phyloP scores from a whole-genome alignment of 2,329 filamentous ascomycete genomes.

The Pseudopithomyces maydicus region DNA sequence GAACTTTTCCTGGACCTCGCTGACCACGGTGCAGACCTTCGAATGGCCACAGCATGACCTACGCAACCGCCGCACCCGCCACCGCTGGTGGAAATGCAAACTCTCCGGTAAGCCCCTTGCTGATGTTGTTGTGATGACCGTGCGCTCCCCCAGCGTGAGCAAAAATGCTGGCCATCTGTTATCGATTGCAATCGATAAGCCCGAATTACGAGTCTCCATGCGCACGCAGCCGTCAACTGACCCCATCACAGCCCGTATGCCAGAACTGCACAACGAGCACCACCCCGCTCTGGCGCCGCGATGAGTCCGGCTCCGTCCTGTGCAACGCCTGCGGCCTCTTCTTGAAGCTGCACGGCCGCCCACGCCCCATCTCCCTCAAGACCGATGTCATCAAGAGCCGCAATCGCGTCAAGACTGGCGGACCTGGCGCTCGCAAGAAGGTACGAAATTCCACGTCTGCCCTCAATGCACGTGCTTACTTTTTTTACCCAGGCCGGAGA shows the following conservation, averaged over 20 bases:
- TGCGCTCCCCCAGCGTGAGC: slow-evolving; percentile 6
- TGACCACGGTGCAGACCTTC: slow-evolving; percentile 41
- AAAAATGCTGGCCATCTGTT: slow-evolving; percentile 49
- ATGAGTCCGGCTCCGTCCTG: slow-evolving; percentile 92
- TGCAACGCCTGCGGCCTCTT: slow-evolving; percentile 99
- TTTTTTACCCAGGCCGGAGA: slow-evolving; percentile 28
- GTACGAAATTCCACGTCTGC: slow-evolving; percentile 52
- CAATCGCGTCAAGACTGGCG: slow-evolving; percentile 92
- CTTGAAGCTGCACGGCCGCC: slow-evolving; percentile 91
- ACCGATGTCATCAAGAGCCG: slow-evolving; percentile 99
- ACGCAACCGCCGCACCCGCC: slow-evolving; percentile 67
- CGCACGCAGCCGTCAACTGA: slow-evolving; percentile 49
- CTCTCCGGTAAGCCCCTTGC: slow-evolving; percentile 56
- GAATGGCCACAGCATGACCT: slow-evolving; percentile 62
- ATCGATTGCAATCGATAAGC: slow-evolving; percentile 47
- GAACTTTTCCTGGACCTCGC: slow-evolving; percentile 35
- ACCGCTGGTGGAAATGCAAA: slow-evolving; percentile 68
- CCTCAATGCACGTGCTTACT: slow-evolving; percentile 13
- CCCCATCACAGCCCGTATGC: slow-evolving; percentile 80
- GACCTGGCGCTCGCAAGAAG: slow-evolving; percentile 81
- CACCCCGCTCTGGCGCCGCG: slow-evolving; percentile 94
- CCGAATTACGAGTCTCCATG: neutral
- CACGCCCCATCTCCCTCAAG: slow-evolving; percentile 94
- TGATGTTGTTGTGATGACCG: neutral
- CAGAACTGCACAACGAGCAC: slow-evolving; percentile 96